These are phyloP conservation scores for Coemansia sp. DNA, from an alignment of 371 early-diverging fungal species.

Conservation along the genomic window DNA sequence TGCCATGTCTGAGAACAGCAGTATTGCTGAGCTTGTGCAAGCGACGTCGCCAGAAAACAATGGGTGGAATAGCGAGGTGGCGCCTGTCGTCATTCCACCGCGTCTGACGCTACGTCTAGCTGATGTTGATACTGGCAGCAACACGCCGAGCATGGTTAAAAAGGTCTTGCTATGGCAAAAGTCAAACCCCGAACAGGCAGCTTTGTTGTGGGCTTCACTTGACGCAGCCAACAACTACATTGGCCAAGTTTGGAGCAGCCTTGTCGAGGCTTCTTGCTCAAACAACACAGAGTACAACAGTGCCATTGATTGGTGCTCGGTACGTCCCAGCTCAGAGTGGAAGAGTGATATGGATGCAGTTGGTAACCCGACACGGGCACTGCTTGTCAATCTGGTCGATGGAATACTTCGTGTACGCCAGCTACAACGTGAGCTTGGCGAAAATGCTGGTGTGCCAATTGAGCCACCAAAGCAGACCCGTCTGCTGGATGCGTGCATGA, in stretches of 20 bases:
- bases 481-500: constrained; percentile 75
- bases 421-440: constrained; percentile 71
- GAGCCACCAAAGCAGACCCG: constrained; percentile 86
- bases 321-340: constrained; percentile 24
- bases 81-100: constrained; percentile 69
- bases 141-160: constrained; percentile 89
- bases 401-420: constrained; percentile 56
- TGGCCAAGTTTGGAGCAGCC: constrained; percentile 52
- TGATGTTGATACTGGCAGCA: constrained; percentile 89
- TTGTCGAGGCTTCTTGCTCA: constrained; percentile 32
- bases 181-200: constrained; percentile 59
- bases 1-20: constrained; percentile 55
- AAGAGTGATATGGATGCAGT: background rate
- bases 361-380: constrained; percentile 2
- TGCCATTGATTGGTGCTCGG: constrained; percentile 51
- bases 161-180: constrained; percentile 85
- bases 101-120: constrained; percentile 76
- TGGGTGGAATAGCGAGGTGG: constrained; percentile 74
- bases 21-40: constrained; percentile 11
- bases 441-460: constrained; percentile 73
- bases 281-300: constrained; percentile 51
- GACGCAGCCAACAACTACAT: constrained; percentile 58
- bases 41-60: constrained; percentile 32
- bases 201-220: constrained; percentile 58
- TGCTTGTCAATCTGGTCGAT: constrained; percentile 37